These are phyloP conservation scores for Periconia sp. DNA, from an alignment of 2,329 filamentous ascomycete genomes.

Conservation along the genomic window DNA sequence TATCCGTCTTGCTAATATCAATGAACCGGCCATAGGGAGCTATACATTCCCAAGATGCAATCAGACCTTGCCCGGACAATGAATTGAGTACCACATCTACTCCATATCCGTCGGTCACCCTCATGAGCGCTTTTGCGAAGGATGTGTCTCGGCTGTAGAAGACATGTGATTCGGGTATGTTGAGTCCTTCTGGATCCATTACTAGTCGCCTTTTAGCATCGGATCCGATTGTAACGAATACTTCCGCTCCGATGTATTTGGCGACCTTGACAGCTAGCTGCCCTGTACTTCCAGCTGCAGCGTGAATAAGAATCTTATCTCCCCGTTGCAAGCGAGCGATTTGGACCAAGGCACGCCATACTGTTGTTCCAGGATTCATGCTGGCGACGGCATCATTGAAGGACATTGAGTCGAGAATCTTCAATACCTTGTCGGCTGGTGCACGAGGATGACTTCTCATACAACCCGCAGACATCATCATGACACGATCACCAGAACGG, in stretches of 20 bases:
- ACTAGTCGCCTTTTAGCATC: no score
- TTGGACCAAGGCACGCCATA: background rate
- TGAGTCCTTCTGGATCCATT: no score
- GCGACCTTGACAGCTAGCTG: conserved; percentile 10
- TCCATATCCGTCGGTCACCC: conserved; percentile 24
- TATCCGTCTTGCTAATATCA: conserved; percentile 14
- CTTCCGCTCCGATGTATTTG: conserved; percentile 9
- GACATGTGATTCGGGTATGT: conserved; percentile 24
- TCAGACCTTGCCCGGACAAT: conserved; percentile 16
- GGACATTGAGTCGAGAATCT: background rate
- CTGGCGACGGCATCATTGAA: background rate
- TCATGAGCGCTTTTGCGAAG: conserved; percentile 23
- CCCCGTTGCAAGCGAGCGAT: conserved; percentile 10
- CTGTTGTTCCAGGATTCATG: background rate
- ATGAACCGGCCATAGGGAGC: conserved; percentile 27
- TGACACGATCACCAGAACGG: background rate
- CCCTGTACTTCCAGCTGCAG: conserved; percentile 16
- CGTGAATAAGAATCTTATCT: conserved; percentile 28
- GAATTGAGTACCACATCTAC: conserved; percentile 36
- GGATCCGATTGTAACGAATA: conserved; percentile 20
- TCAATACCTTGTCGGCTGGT: background rate
- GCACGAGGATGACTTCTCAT: background rate
- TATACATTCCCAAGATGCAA: conserved; percentile 46
- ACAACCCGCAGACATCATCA: background rate
- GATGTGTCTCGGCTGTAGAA: conserved; percentile 22